Evolutionary conservation across 805 yeast genomes (phyloP), one percentile per base, ranked within the genome.

Genomic region (Metschnikowia chrysomelidarum): DNA sequence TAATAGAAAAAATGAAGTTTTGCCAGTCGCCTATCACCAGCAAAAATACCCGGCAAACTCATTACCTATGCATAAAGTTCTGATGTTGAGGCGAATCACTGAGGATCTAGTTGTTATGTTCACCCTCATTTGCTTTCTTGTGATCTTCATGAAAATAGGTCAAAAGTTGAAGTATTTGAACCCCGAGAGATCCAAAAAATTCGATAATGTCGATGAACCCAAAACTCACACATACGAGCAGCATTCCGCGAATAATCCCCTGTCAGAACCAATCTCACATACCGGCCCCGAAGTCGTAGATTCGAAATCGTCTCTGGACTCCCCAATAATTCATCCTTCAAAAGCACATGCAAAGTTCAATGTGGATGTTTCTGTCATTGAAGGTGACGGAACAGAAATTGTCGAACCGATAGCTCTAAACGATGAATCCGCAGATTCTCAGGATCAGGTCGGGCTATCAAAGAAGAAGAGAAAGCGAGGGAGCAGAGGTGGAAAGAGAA

Each of bases 401-500:
- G 28, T 21, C 14, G 34, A 27, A 11, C 28, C 13, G 20, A 16
- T 24, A 3, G 30, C n/a, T 6, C 21, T 22, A 22, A 10, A n/a
- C 5, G 36, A 35, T 9, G 39, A 33, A n/a, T 36, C 12, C 12
- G 26, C 27, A 19, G 51, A 44, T 7, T 30, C 25, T 8, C 38
- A 30, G 17, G 46, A 44, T 10, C 40, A 20, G 19, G 52, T 47
- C 2, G 25, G 38, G 0, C 30, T 40, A 10, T 54, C 60, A 2
- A 62, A 69, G 35, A 80, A 77, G 58, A 81, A 75, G 50, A 69
- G 96, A 18, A 88, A 86, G 53, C 73, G 96, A 52, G 96, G 96
- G 4, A 70, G 82, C 7, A 68, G 96, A 40, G 96, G 96, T 10
- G 95, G 95, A 0, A 79, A 78, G 47, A 75, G 82, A 30, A 61